Evolutionary conservation across 495 filamentous ascomycete species (phyloP).

Genomic region (Hyaloscypha bicolor): DNA sequence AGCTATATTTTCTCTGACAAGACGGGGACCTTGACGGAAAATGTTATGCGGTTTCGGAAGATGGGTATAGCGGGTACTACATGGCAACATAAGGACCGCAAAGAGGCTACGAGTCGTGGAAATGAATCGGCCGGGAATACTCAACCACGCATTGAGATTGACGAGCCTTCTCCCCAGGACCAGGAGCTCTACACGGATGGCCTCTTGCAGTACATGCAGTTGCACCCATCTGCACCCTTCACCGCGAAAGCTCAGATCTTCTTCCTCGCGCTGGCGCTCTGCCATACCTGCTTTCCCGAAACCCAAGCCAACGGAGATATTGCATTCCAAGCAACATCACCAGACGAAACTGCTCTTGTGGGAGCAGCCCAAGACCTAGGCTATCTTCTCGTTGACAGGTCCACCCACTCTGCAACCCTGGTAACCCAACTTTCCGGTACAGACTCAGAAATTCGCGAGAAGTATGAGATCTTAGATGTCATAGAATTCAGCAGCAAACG

Average conservation of each 20-base stretch:
- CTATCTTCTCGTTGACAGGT: conserved; percentile 72
- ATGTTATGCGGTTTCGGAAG: conserved; percentile 85
- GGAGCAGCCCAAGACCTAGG: conserved; percentile 85
- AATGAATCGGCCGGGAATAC: neutral
- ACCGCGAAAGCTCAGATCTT: conserved; percentile 77
- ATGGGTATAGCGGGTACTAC: conserved; percentile 80
- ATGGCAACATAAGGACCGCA: conserved; percentile 78
- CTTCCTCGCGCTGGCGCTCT: conserved; percentile 79
- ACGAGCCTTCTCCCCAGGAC: conserved; percentile 40
- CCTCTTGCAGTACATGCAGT: conserved; percentile 73
- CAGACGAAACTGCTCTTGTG: conserved; percentile 88
- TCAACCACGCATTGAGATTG: conserved; percentile 26
- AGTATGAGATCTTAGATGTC: conserved; percentile 82
- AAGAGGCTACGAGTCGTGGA: conserved; percentile 31
- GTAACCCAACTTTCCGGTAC: conserved; percentile 25
- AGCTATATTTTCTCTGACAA: conserved; percentile 74
- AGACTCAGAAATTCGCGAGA: conserved; percentile 44
- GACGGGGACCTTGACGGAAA: conserved; percentile 68
- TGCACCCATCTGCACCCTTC: conserved; percentile 72
- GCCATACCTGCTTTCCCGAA: conserved; percentile 90
- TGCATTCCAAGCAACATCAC: conserved; percentile 85
- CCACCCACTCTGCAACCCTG: conserved; percentile 49
- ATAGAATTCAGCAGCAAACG: conserved; percentile 90
- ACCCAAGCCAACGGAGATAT: conserved; percentile 61
- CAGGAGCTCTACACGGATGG: conserved; percentile 47